A percentile compares a stretch with the other conserved stretches of the same genome.
These are phyloP conservation scores for Fomitopsis schrenkii DNA, from an alignment of 1,284 basidiomycete genomes.

Conservation along the genomic window DNA sequence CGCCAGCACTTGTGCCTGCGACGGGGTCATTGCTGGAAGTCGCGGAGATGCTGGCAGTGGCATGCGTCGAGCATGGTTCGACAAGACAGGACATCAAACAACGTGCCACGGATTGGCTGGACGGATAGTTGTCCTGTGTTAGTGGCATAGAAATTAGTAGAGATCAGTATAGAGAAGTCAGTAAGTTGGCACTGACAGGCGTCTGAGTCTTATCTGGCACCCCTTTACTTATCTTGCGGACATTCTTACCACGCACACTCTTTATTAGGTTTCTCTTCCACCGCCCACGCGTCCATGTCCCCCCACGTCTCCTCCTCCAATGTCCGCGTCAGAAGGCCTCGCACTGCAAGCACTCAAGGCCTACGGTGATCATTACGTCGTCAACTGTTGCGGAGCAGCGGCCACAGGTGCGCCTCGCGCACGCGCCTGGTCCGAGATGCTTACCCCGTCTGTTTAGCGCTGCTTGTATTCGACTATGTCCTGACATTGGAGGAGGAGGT, in stretches of 20 bases:
- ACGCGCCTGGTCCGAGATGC: background rate
- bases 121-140: too few relatives aligned
- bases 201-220: background rate
- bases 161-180: background rate
- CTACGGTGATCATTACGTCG: background rate
- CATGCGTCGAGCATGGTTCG: background rate
- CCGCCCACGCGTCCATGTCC: background rate
- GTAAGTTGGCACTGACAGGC: background rate
- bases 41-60: background rate
- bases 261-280: background rate
- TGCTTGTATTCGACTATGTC: conserved; percentile 1
- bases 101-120: background rate
- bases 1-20: background rate
- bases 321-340: background rate
- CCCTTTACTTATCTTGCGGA: background rate
- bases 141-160: too few relatives aligned
- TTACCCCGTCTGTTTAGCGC: background rate
- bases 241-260: background rate
- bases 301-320: background rate
- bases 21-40: background rate
- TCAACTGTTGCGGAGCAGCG: background rate
- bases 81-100: background rate
- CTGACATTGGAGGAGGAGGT: conserved; percentile 1
- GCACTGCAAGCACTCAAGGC: background rate
- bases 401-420: background rate